Percentiles rank a stretch among this genome's conserved stretches.
Conservation (phyloP, 805 yeast species). For the Candida morakotiae region DNA sequence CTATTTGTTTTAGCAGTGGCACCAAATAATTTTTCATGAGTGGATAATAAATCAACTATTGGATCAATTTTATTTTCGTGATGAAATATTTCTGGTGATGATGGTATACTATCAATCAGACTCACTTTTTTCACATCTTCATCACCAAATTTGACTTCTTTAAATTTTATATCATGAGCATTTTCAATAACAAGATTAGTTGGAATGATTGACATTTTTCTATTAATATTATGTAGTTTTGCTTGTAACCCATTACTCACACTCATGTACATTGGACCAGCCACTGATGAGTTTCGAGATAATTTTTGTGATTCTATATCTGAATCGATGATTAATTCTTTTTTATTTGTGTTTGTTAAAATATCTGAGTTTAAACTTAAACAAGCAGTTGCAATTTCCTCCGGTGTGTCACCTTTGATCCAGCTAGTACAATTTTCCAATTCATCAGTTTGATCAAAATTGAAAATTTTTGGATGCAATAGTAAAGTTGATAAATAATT, state of each 20-base stretch:
- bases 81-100: slow-evolving; percentile 2
- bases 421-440: slow-evolving; percentile 17
- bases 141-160: slow-evolving; percentile 20
- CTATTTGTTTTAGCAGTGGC: background rate
- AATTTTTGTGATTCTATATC: slow-evolving; percentile 11
- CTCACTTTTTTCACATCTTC: slow-evolving; percentile 2
- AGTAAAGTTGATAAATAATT: slow-evolving; percentile 28
- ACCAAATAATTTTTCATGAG: slow-evolving; percentile 24
- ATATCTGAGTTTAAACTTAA: slow-evolving; percentile 18
- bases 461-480: slow-evolving; percentile 47
- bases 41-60: slow-evolving; percentile 21
- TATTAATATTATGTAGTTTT: slow-evolving; percentile 11
- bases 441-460: slow-evolving; percentile 18
- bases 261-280: slow-evolving; percentile 17
- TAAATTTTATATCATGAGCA: slow-evolving; percentile 13
- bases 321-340: background rate
- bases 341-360: slow-evolving; percentile 1
- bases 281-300: slow-evolving; percentile 18
- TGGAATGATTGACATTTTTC: slow-evolving; percentile 27
- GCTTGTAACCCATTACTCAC: slow-evolving; percentile 4
- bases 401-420: slow-evolving; percentile 15
- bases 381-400: slow-evolving; percentile 21
- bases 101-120: slow-evolving; percentile 2
- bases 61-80: slow-evolving; percentile 10
- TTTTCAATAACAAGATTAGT: slow-evolving; percentile 19